phyloP scores from a whole-genome alignment of 495 filamentous ascomycete genomes.

The Penicillium coffeae region DNA sequence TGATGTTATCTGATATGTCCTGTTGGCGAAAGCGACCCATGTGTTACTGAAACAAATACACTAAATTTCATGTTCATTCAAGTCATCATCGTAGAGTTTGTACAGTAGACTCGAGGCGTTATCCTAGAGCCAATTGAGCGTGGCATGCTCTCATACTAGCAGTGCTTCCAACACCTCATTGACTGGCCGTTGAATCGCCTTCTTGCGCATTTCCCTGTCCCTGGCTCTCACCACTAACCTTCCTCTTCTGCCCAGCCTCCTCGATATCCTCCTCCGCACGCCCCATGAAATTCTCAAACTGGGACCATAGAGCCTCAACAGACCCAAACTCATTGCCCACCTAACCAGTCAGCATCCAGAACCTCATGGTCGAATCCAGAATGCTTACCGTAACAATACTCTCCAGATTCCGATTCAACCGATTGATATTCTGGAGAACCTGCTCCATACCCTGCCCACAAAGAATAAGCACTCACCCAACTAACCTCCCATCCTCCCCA shows the following conservation, averaged over 20 bases:
- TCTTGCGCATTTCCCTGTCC: constrained; percentile 15
- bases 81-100: no score
- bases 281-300: constrained; percentile 95
- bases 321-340: constrained; percentile 97
- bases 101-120: no score
- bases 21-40: constrained; percentile 35
- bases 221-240: constrained; percentile 28
- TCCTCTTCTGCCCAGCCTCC: constrained; percentile 23
- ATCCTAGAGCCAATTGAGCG: no score
- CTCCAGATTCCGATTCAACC: constrained; percentile 86
- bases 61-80: constrained; percentile 14
- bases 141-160: no score
- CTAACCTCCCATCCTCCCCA: neutral
- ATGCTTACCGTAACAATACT: constrained; percentile 77
- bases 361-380: neutral
- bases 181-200: neutral
- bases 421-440: constrained; percentile 94
- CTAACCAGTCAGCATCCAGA: constrained; percentile 34
- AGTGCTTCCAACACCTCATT: no score
- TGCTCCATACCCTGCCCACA: constrained; percentile 73
- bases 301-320: constrained; percentile 93
- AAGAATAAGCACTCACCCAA: neutral
- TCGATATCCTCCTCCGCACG: constrained; percentile 56
- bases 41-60: constrained; percentile 28
- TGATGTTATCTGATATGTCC: constrained; percentile 27